Evolutionary conservation across 192 early-diverging fungal genomes (phyloP).

Genomic region (Coemansia nantahalensis): DNA sequence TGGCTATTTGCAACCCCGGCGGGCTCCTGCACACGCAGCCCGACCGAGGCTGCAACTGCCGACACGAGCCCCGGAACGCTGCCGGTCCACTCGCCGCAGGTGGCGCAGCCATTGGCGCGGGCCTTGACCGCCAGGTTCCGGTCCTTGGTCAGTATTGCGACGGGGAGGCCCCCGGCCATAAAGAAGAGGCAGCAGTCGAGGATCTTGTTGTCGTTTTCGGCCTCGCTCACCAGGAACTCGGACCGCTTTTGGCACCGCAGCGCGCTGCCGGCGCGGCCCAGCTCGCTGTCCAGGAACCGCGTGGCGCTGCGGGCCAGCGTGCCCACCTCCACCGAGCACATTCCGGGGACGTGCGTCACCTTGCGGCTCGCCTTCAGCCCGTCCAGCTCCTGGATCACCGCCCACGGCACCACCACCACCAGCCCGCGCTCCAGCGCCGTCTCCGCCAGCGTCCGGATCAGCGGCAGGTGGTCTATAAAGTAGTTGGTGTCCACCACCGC

Average conservation of each 20-base stretch:
- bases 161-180: constrained; percentile 29
- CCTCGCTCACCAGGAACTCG: constrained; percentile 31
- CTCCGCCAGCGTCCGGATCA: constrained; percentile 14
- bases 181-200: constrained; percentile 49
- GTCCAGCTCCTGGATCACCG: constrained; percentile 42
- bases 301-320: constrained; percentile 27
- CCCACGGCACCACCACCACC: constrained; percentile 35
- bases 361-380: constrained; percentile 21
- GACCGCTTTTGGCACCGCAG: constrained; percentile 37
- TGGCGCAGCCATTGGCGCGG: constrained; percentile 32
- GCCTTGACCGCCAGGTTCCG: constrained; percentile 42
- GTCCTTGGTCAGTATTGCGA: constrained; percentile 34
- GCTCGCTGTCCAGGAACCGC: constrained; percentile 25
- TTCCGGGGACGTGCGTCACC: not conserved
- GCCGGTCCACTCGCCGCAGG: constrained; percentile 24
- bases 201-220: constrained; percentile 35
- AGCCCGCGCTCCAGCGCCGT: constrained; percentile 6
- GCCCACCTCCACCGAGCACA: not conserved
- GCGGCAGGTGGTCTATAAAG: constrained; percentile 26
- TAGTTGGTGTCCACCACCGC: constrained; percentile 49
- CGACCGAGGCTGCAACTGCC: constrained; percentile 7
- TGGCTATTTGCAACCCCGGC: too few relatives aligned
- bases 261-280: constrained; percentile 18
- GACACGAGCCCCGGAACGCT: constrained; percentile 11
- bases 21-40: not conserved